Evolutionary conservation across 371 early-diverging fungal genomes (phyloP), one percentile per base, ranked within the genome.

Genomic region (Quaeritorhiza haematococci): DNA sequence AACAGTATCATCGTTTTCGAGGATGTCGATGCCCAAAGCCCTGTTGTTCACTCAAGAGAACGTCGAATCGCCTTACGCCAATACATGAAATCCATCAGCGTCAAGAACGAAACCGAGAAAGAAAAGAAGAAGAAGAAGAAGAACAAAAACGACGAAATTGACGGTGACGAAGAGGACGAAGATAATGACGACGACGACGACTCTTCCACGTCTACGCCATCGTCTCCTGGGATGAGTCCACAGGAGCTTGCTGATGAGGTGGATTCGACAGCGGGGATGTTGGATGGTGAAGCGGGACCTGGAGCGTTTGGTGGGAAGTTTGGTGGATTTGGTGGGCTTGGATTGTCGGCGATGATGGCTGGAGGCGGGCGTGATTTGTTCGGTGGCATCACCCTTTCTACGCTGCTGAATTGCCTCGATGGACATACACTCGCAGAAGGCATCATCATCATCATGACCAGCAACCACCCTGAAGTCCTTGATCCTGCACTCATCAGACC

Each of bases 401-500:
- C 87, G 26, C 79, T 93, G 38, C 69, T 93, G 45, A 87, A 86
- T 17, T 28, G 52, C 33, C 23, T 51, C 13, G 52, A 41, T 23
- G 52, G 52, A n/a, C n/a, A 41, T n/a, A 23, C n/a, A 10, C 7
- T 51, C 8, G 15, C 8, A 15, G 52, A 41, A n/a, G 52, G 52
- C 17, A 41, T 27, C 29, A 73, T 87, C 26, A 79, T 87, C 56
- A 82, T 89, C 55, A 92, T 94, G 92, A 92, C 94, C 3, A 88
- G 89, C 2, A 92, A 93, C 73, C 87, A 88, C 62, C 81, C 86
- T 38, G 88, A 90, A 46, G 69, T 76, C 32, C 76, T 93, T 33
- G 92, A 91, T 68, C 89, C 91, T 2, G 94, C 92, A 1, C 69
- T 92, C 44, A 86, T 90, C 53, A 79, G 94, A 23, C 89, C 92